A percentile compares a stretch with the other conserved stretches of the same genome.
Evolutionary conservation across 2,329 filamentous ascomycete genomes (phyloP).

Genomic region (Lomentospora prolificans): DNA sequence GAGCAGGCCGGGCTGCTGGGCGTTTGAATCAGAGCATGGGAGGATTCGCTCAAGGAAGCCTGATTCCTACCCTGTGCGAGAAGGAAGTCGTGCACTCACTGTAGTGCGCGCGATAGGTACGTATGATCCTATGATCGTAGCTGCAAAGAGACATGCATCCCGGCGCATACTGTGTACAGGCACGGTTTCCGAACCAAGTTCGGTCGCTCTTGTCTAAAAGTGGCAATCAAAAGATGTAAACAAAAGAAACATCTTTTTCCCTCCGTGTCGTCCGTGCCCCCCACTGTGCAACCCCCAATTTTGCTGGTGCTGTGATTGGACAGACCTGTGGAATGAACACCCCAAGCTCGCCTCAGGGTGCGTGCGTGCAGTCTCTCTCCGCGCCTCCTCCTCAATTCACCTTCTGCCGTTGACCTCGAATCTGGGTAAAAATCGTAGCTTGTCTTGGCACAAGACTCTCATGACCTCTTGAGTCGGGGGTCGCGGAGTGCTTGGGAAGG

Average conservation of each 20-base stretch:
- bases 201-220: neutral
- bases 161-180: neutral
- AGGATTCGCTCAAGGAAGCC: too few relatives aligned
- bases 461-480: neutral
- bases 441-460: neutral
- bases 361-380: too few relatives aligned
- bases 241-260: neutral
- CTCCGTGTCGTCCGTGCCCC: neutral
- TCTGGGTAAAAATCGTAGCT: neutral
- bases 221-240: neutral
- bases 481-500: neutral
- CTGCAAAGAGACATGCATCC: neutral
- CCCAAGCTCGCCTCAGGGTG: too few relatives aligned
- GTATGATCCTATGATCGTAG: neutral
- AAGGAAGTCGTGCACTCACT: neutral
- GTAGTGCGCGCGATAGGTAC: neutral
- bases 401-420: neutral
- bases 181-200: neutral
- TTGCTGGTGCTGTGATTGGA: neutral
- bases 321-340: neutral
- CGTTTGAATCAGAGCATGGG: too few relatives aligned
- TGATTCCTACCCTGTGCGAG: neutral
- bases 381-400: neutral
- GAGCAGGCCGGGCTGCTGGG: neutral
- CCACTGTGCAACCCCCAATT: conserved; percentile 2